A percentile compares a stretch with the other conserved stretches of the same genome.
These are phyloP conservation scores for Colletotrichum costaricense DNA, from an alignment of 2,329 filamentous ascomycete genomes.

Conservation along the genomic window DNA sequence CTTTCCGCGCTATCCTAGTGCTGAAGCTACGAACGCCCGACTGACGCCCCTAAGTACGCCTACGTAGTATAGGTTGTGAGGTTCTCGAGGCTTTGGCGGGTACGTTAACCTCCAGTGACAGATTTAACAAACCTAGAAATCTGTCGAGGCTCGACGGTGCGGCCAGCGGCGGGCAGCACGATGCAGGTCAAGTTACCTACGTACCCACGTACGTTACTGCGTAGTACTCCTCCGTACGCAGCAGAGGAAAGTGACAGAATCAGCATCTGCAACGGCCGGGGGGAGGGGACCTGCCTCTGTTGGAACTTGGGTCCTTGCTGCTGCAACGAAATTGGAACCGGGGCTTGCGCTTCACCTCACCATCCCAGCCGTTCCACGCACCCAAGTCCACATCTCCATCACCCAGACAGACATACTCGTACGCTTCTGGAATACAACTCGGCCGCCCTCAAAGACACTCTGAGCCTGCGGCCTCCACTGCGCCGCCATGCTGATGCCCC, in stretches of 20 bases:
- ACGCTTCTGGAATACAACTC: conserved; percentile 33
- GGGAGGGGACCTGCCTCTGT: conserved; percentile 13
- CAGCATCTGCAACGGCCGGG: neutral
- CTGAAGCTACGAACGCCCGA: neutral
- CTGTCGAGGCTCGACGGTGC: neutral
- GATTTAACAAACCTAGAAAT: too few relatives aligned
- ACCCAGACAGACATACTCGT: neutral
- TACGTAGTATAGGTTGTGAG: too few relatives aligned
- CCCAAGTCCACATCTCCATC: neutral
- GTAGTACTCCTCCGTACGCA: too few relatives aligned
- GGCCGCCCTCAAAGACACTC: neutral
- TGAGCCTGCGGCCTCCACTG: conserved; percentile 4
- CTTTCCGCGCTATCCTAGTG: neutral
- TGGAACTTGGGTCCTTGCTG: neutral
- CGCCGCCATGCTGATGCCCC: neutral
- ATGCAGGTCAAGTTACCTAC: neutral
- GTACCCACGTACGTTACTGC: too few relatives aligned
- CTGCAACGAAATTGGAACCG: conserved; percentile 1
- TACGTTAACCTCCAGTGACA: neutral
- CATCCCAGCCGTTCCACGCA: neutral
- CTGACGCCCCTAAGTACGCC: neutral
- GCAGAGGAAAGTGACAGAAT: neutral
- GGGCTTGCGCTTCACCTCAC: neutral
- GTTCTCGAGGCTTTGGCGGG: neutral
- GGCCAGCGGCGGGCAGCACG: neutral